phyloP scores from a whole-genome alignment of 306 rosid species.

The Astragalus membranaceus region DNA sequence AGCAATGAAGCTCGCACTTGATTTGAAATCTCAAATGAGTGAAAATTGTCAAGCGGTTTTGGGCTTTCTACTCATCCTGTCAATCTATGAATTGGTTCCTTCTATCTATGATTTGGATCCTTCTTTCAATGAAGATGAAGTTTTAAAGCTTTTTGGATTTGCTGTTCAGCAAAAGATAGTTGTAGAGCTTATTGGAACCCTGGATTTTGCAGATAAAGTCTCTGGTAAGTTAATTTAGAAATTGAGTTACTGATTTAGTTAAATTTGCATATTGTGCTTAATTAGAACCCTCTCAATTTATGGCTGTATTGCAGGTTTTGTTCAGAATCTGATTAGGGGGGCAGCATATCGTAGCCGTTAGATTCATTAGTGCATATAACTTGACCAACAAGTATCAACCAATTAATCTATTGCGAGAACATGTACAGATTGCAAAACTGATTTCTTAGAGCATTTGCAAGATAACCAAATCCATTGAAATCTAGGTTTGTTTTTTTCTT shows the following conservation, averaged over 20 bases:
- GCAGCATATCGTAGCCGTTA: neutral
- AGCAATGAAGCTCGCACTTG: neutral
- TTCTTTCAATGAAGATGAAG: neutral
- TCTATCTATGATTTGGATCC: neutral
- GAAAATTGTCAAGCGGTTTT: neutral
- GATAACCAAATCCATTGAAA: neutral
- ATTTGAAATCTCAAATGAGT: neutral
- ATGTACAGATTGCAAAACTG: neutral
- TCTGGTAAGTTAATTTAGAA: neutral
- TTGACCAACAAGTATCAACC: no score
- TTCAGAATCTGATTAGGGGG: neutral
- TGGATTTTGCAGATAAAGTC: neutral
- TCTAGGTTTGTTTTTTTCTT: no score
- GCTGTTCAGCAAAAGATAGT: neutral
- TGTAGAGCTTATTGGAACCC: neutral
- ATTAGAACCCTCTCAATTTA: neutral
- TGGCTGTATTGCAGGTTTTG: slow-evolving; percentile 15
- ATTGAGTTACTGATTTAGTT: no score
- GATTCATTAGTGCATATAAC: neutral
- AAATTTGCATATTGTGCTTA: no score
- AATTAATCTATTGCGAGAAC: neutral
- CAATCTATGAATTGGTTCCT: neutral
- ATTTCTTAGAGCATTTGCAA: neutral
- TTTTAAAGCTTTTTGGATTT: neutral
- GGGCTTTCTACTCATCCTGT: neutral